Evolutionary conservation across 2,329 filamentous ascomycete species (phyloP), one percentile per base, ranked within the genome.

Genomic region (Cadophora malorum): DNA sequence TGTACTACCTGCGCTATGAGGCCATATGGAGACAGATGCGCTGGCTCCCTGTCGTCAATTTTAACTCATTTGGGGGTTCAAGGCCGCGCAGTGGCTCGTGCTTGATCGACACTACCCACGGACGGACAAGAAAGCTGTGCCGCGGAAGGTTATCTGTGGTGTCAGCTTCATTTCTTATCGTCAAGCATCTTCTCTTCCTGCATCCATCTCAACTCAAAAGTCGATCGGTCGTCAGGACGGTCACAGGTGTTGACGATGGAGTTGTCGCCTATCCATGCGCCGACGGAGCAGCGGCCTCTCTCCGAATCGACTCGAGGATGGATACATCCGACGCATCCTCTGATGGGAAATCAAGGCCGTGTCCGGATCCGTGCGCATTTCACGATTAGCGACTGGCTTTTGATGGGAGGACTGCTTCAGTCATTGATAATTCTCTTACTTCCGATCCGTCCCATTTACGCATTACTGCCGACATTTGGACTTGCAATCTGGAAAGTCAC

Each of bases 301-400:
- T 66, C 68, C 8, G 53, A 66, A 58, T 61, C 63, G 16, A 61
- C 63, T 23, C 60, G 23, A 56, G 60, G 60, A n/a, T 70, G 66
- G 66, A 49, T 60, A 19, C 59, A 66, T 21, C 50, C 53, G 23
- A 62, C 28, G 8, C 63, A 68, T 47, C 68, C 65, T 6, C 61
- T 68, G 4, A 55, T 66, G 31, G 59, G 56, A 19, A 56, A 63
- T 1, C 67, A 70, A 52, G 68, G 68, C 7, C 66, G 61, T 8
- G 49, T 63, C 25, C 53, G 67, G 16, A 53, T 70, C 1, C 49
- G 61, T 16, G 50, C 59, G 16, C 66, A 68, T 58, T 68, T 70
- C 59, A 68, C 52, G 6, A 64, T 70, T 35, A 61, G n/a, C 10
- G 66, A 68, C 41, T 70, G 69, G 69, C 63, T 70, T 9, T 38